phyloP scores from a whole-genome alignment of 2,329 filamentous ascomycete genomes.

The Epichloe sibirici region DNA sequence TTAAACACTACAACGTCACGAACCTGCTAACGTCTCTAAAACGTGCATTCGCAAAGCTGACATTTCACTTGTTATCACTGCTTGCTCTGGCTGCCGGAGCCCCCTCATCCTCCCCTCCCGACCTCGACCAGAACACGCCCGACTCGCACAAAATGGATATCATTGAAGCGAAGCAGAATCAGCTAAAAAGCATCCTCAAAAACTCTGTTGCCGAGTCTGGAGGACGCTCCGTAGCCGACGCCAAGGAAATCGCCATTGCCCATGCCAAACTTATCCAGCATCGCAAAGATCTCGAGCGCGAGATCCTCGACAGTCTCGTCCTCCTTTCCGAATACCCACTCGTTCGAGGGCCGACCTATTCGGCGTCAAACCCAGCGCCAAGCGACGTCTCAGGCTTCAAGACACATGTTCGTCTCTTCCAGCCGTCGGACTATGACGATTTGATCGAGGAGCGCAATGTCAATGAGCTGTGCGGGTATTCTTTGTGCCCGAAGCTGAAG shows the following conservation, averaged over 20 bases:
- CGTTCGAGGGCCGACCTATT: conserved; percentile 18
- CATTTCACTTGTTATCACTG: not conserved
- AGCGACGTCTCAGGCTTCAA: conserved; percentile 56
- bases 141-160: conserved; percentile 1
- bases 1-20: not conserved
- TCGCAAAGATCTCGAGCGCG: conserved; percentile 63
- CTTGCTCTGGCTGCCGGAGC: not conserved
- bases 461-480: conserved; percentile 71
- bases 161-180: conserved; percentile 19
- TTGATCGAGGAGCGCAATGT: conserved; percentile 83
- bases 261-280: conserved; percentile 76
- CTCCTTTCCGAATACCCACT: conserved; percentile 51
- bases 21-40: no score
- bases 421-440: conserved; percentile 80
- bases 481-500: conserved; percentile 59
- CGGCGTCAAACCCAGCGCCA: conserved; percentile 36
- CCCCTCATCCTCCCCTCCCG: not conserved
- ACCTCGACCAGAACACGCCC: no score
- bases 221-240: conserved; percentile 22
- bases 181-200: conserved; percentile 49
- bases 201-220: conserved; percentile 24
- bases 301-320: conserved; percentile 62
- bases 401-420: conserved; percentile 57
- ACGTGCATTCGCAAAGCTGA: not conserved
- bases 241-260: conserved; percentile 57